Percentiles rank a stretch among this genome's conserved stretches.
Evolutionary conservation across 805 yeast genomes (phyloP).

Genomic region (Cyberlindnera amylophila): DNA sequence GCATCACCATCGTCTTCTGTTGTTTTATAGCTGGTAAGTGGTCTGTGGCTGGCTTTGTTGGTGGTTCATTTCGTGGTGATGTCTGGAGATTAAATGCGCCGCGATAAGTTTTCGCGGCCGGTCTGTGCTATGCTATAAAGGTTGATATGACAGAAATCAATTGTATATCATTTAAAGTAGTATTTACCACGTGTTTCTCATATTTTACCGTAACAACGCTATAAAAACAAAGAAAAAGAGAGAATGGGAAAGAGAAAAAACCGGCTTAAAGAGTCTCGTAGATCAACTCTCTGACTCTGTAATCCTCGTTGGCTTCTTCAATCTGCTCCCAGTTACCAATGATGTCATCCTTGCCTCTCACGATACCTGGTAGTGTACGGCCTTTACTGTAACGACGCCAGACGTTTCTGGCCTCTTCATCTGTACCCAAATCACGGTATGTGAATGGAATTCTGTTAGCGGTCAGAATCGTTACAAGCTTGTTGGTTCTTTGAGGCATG

Average conservation of each 20-base stretch:
- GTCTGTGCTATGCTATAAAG: too few relatives aligned
- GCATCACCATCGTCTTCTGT: constrained; percentile 14
- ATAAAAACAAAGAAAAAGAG: too few relatives aligned
- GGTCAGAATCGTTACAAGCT: constrained; percentile 67
- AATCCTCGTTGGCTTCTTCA: constrained; percentile 83
- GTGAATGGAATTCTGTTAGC: constrained; percentile 69
- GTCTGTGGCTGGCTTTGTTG: not conserved
- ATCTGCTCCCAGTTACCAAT: constrained; percentile 85
- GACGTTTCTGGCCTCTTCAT: constrained; percentile 75
- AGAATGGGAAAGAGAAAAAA: too few relatives aligned
- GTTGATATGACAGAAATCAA: not conserved
- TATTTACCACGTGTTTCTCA: not conserved
- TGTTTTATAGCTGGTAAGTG: not conserved
- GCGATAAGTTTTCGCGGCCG: too few relatives aligned
- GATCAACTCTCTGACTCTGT: constrained; percentile 56
- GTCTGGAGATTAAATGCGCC: too few relatives aligned
- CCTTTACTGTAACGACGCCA: constrained; percentile 79
- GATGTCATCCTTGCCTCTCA: constrained; percentile 74
- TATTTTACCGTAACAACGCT: not conserved
- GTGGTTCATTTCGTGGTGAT: not conserved
- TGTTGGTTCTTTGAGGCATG: constrained; percentile 71
- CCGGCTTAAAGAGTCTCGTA: constrained; percentile 51
- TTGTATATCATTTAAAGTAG: not conserved
- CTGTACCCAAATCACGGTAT: constrained; percentile 80
- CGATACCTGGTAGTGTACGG: constrained; percentile 77